Evolutionary conservation across 208 protist genomes (phyloP).

Genomic region (Trypanosomatidae sp.): DNA sequence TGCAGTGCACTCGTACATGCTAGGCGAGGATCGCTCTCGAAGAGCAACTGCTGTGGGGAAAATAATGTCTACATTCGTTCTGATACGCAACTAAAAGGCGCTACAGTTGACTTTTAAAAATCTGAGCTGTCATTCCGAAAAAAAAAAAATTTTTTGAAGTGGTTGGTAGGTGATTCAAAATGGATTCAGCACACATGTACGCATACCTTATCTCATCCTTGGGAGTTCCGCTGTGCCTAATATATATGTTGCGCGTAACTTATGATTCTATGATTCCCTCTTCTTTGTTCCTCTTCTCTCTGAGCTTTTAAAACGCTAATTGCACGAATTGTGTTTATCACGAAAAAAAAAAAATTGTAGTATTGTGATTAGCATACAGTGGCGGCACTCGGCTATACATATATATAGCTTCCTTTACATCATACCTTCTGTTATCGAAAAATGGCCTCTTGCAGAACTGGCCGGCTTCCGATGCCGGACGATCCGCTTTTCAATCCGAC

Average conservation of each 20-base stretch:
- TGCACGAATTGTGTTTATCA: not conserved
- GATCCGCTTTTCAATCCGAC: conserved; percentile 70
- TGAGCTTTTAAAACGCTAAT: not conserved
- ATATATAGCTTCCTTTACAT: not conserved
- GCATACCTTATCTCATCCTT: not conserved
- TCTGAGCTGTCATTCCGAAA: not conserved
- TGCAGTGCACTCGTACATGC: not conserved
- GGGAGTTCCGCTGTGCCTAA: not conserved
- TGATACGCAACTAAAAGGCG: not conserved
- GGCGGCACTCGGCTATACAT: not conserved
- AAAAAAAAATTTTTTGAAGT: not conserved
- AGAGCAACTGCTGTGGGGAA: not conserved
- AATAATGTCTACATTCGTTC: not conserved
- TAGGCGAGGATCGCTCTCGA: not conserved
- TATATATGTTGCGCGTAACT: not conserved
- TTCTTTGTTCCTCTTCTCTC: not conserved
- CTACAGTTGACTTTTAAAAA: not conserved
- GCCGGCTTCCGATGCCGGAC: conserved; percentile 80
- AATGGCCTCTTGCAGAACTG: conserved; percentile 73
- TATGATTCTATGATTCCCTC: not conserved
- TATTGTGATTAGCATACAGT: not conserved
- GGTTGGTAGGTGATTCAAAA: not conserved
- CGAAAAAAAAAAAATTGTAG: not conserved
- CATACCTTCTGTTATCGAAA: not conserved
- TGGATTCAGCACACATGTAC: not conserved